Evolutionary conservation across 225 moss, liverwort and hornwort genomes (phyloP).

Genomic region (Antitrichia curtipendula): DNA sequence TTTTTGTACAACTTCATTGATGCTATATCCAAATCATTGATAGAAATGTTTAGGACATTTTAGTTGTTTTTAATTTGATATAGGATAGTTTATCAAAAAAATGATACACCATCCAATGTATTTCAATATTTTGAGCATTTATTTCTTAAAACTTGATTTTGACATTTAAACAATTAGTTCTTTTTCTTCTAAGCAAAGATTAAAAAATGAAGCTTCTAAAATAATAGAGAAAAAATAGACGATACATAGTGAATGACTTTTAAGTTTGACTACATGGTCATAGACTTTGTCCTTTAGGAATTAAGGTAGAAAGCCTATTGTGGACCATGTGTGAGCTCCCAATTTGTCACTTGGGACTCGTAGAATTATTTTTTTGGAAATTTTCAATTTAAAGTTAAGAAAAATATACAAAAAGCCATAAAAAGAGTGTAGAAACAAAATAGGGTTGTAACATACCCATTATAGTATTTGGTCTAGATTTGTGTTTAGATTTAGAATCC

Average conservation of each 20-base stretch:
- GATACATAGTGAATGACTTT: not conserved
- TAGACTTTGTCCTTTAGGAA: rapidly evolving
- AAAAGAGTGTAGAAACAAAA: too few species aligned
- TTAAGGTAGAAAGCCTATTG: not conserved
- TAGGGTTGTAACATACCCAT: too few species aligned
- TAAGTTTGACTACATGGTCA: not conserved
- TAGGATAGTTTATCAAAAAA: not conserved
- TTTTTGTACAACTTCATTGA: not conserved
- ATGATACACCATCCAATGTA: not conserved
- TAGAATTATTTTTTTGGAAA: too few species aligned
- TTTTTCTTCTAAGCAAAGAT: not conserved
- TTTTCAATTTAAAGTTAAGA: too few species aligned
- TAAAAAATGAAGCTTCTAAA: not conserved
- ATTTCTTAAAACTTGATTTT: not conserved
- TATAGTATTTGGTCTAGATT: too few species aligned
- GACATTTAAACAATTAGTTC: not conserved
- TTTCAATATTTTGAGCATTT: not conserved
- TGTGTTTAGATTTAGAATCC: too few species aligned
- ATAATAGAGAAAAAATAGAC: not conserved
- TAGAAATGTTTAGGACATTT: not conserved
- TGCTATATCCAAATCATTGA: not conserved
- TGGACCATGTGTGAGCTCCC: rapidly evolving
- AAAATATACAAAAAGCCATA: too few species aligned
- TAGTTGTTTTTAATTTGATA: not conserved
- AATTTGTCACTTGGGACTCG: too few species aligned